Evolutionary conservation across 208 protist species (phyloP), one percentile per base, ranked within the genome.

Genomic region (Acanthamoeba castellanii): DNA sequence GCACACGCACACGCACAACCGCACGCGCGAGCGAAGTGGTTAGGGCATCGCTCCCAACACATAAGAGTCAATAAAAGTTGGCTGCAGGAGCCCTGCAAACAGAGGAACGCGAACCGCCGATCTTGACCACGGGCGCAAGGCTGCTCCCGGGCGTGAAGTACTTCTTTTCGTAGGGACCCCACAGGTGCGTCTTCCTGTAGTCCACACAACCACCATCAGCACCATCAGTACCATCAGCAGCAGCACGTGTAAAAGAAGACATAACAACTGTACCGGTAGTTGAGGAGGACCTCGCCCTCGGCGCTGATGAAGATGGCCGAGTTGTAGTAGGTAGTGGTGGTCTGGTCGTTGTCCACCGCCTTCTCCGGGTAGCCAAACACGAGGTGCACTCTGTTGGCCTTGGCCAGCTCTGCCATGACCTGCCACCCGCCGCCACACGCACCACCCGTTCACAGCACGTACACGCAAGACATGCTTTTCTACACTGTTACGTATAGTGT

Each of bases 141-240:
- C 47, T 52, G 78, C 25, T 25, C 7, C 78, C 78, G 16, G 42
- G 47, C 2, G 42, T 61, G 47, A 87, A 87, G 78, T 87, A 87
- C 52, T 87, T 87, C 78, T 87, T 87, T 9, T 87, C 78, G 32
- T 87, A 87, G 50, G 13, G 47, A 22, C 78, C 50, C 78, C 78
- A 87, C 32, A 87, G 78, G 22, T 87, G 78, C 32, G 78, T 87
- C 52, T 87, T 87, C n/a, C 78, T 87, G 78, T 9, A 0, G 9
- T 5, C 22, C n/a, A n/a, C 27, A 22, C 22, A 0, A 9, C 20
- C 25, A 47, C 6, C 37, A n/a, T 78, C 37, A 78, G 13, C n/a
- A n/a, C n/a, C n/a, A 78, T 32, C 25, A 8, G 32, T 4, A 78
- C 34, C 66, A 5, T 34, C 66, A 76, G 13, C 57, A 16, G 34